Evolutionary conservation across 768 basidiomycete species (phyloP), one percentile per base, ranked within the genome.

Genomic region (Hebeloma cylindrosporum): DNA sequence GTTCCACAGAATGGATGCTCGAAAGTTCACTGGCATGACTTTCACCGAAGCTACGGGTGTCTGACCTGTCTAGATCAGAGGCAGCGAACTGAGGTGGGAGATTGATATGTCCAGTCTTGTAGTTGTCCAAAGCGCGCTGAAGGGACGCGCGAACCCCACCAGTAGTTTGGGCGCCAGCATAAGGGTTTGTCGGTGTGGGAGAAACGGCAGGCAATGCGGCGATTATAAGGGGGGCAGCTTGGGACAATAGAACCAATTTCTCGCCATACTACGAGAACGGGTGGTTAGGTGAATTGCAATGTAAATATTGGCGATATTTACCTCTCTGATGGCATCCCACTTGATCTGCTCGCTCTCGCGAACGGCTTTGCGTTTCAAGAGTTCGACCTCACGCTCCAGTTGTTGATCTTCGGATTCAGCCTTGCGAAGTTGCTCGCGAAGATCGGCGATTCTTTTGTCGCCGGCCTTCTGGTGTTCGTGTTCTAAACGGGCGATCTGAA

Each of bases 301-400:
- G 39, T 35, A 11, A 38, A 40, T 9, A 20, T 17, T 2, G 47
- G 35, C 10, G 23, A 30, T 21, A 55, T 58, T 43, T 56, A 88
- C 89, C 79, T 93, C 90, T 59, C 80, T 75, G 39, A 91, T 65
- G 8, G 90, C 90, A 31, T 84, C 79, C 88, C 91, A 93, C 54
- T 88, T 91, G 30, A 71, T 60, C 34, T 72, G 68, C 59, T 92
- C 90, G 60, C 85, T 88, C 56, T 91, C 88, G 39, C 74, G 70
- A 40, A 90, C 55, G 0, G 80, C 87, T 60, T 87, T 89, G 33
- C 90, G 75, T 68, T 88, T 85, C 61, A 91, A 50, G 27, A 89
- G 60, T 43, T 81, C 78, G 2, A 88, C 64, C 48, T 91, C 85
- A 44, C 72, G 80, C 68, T 93, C 90, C n/a, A 72, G 64, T 0